phyloP scores from a whole-genome alignment of 2,329 filamentous ascomycete genomes.

The Penicillium rolfsii region DNA sequence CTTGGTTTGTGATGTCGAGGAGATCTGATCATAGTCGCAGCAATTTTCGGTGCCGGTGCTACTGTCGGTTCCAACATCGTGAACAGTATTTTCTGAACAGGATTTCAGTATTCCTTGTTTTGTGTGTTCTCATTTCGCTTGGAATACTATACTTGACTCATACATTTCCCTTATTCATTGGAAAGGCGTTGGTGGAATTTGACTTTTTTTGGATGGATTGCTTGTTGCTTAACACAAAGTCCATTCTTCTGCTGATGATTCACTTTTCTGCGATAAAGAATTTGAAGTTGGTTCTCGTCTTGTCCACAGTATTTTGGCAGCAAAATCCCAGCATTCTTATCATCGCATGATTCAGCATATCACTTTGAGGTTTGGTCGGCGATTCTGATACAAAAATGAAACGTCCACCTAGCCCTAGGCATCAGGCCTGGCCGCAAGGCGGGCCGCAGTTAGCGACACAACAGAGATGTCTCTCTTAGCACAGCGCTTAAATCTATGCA shows the following conservation, averaged over 20 bases:
- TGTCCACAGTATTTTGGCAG: neutral
- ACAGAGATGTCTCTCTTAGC: neutral
- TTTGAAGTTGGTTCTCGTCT: neutral
- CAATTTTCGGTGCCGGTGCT: conserved; percentile 90
- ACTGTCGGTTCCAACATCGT: conserved; percentile 89
- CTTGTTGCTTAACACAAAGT: neutral
- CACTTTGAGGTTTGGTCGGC: no score
- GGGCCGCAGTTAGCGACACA: conserved; percentile 20
- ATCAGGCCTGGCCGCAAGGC: neutral
- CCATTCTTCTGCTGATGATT: neutral
- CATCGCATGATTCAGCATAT: no score
- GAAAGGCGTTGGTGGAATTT: conserved; percentile 40
- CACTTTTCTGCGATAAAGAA: neutral
- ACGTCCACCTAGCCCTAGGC: neutral
- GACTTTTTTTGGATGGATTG: conserved; percentile 2
- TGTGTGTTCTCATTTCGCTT: neutral
- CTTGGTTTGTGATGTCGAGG: neutral
- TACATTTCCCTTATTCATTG: conserved; percentile 25
- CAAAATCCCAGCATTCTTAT: no score
- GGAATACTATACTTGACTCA: conserved; percentile 4
- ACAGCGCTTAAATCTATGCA: conserved; percentile 23
- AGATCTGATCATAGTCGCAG: conserved; percentile 49
- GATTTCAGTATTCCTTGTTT: neutral
- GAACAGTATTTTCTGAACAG: conserved; percentile 78
- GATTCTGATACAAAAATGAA: no score